These are phyloP conservation scores for Catharanthus roseus DNA, from an alignment of 257 asterid species.

Conservation along the genomic window DNA sequence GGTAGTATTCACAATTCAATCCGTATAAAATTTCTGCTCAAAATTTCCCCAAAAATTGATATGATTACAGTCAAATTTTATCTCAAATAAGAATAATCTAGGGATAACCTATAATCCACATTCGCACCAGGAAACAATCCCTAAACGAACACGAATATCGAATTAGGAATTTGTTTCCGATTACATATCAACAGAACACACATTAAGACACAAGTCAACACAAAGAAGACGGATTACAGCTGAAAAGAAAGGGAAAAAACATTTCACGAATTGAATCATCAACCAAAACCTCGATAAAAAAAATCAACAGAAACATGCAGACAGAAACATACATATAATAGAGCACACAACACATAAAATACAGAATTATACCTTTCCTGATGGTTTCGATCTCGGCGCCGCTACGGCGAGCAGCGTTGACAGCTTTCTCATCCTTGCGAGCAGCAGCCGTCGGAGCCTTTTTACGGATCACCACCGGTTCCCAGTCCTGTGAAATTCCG, in stretches of 20 bases:
- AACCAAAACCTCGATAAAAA: background rate
- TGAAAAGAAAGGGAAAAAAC: background rate
- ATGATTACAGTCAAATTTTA: background rate
- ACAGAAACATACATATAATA: background rate
- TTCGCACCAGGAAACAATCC: background rate
- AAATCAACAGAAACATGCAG: background rate
- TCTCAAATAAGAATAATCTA: background rate
- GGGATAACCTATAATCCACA: background rate
- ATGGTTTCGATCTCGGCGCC: slow-evolving; percentile 95
- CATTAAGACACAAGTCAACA: background rate
- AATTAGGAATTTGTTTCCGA: background rate
- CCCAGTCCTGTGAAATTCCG: slow-evolving; percentile 83
- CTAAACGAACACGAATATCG: background rate
- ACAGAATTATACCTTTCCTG: slow-evolving; percentile 43
- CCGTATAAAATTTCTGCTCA: background rate
- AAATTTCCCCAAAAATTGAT: background rate
- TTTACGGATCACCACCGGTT: slow-evolving; percentile 83
- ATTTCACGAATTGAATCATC: background rate
- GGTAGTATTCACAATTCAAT: background rate
- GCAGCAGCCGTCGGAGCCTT: slow-evolving; percentile 93
- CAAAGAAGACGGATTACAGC: background rate
- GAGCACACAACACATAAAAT: background rate
- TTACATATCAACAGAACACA: background rate
- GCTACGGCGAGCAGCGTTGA: slow-evolving; percentile 93
- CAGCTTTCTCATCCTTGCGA: slow-evolving; percentile 89